Evolutionary conservation across 2,329 filamentous ascomycete genomes (phyloP).

Genomic region (Aspergillus clavatus): DNA sequence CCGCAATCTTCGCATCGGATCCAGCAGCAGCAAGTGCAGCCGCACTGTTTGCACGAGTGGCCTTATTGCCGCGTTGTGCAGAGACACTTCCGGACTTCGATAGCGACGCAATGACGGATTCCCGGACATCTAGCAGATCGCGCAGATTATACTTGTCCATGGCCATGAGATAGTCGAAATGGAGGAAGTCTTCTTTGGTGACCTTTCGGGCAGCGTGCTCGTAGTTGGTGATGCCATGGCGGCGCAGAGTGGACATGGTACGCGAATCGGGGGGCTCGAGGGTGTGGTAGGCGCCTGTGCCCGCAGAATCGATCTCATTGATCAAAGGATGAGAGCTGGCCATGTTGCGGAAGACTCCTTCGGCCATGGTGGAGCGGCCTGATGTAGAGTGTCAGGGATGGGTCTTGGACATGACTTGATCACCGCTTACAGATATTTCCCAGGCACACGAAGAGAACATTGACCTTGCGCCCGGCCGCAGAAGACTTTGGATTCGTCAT

Average conservation of each 20-base stretch:
- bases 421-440: constrained; percentile 76
- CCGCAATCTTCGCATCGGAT: constrained; percentile 37
- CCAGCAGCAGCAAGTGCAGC: too few species aligned
- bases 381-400: constrained; percentile 5
- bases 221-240: constrained; percentile 73
- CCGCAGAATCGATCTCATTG: constrained; percentile 74
- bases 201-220: constrained; percentile 72
- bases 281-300: constrained; percentile 82
- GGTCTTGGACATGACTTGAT: constrained; percentile 1
- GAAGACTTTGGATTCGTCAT: constrained; percentile 20
- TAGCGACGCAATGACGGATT: constrained; percentile 46
- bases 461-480: constrained; percentile 41
- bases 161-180: constrained; percentile 89
- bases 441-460: constrained; percentile 89
- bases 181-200: constrained; percentile 65
- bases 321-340: constrained; percentile 57
- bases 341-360: constrained; percentile 80
- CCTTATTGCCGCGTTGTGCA: too few species aligned
- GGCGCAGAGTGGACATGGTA: constrained; percentile 71
- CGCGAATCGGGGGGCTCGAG: constrained; percentile 73
- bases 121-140: constrained; percentile 60
- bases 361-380: constrained; percentile 84
- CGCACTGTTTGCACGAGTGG: too few species aligned
- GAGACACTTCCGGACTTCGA: constrained; percentile 33
- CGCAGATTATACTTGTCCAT: constrained; percentile 85